These are phyloP conservation scores for Amauroascus verrucosus DNA, from an alignment of 2,329 filamentous ascomycete genomes.

Conservation along the genomic window DNA sequence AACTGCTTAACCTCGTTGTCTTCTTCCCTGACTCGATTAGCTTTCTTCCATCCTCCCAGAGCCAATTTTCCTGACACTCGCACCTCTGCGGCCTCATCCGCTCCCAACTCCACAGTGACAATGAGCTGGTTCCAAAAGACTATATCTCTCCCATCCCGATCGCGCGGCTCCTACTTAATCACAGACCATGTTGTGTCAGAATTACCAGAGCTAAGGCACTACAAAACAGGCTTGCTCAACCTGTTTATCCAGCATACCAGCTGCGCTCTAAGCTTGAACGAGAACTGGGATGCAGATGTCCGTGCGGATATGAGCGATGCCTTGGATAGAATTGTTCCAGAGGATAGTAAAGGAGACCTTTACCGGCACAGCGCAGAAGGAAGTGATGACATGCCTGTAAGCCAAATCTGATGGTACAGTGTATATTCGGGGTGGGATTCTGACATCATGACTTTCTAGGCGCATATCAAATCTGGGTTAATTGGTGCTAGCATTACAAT, in stretches of 20 bases:
- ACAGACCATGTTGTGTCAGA: conserved; percentile 62
- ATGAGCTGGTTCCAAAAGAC: conserved; percentile 67
- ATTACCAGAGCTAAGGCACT: conserved; percentile 68
- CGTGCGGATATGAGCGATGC: conserved; percentile 87
- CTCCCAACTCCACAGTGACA: conserved; percentile 15
- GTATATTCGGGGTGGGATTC: not conserved
- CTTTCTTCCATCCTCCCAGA: conserved; percentile 25
- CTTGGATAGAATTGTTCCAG: conserved; percentile 78
- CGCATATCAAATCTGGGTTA: conserved; percentile 85
- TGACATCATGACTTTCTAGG: conserved; percentile 37
- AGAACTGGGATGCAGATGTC: conserved; percentile 84
- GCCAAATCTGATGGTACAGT: conserved; percentile 17
- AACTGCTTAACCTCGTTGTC: conserved; percentile 10
- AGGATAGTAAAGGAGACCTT: conserved; percentile 62
- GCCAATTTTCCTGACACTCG: conserved; percentile 16
- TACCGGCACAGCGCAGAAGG: conserved; percentile 87
- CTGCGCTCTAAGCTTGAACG: conserved; percentile 82
- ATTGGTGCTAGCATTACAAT: conserved; percentile 83
- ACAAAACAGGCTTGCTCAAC: conserved; percentile 77
- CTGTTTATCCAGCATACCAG: conserved; percentile 94
- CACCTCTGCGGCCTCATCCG: conserved; percentile 23
- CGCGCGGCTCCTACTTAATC: conserved; percentile 79
- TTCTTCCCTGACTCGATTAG: conserved; percentile 20
- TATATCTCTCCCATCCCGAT: conserved; percentile 64
- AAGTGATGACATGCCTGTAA: conserved; percentile 81